Base-by-base conservation (phyloP, 192 early-diverging fungal species). In the Coemansia sp. region DNA sequence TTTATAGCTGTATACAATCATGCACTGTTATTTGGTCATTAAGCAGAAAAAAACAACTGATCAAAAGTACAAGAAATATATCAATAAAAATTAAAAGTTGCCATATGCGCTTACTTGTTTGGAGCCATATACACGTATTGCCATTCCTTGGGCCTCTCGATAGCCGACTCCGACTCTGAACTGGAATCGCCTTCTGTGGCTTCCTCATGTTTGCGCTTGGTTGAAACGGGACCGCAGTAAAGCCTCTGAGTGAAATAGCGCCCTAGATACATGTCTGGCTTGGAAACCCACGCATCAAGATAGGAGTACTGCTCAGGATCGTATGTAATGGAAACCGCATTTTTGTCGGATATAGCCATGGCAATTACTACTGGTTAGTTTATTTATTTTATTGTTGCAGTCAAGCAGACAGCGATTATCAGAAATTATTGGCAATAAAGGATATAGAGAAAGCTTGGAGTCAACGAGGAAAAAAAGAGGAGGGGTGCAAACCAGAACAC, bases 121-220 rank as follows among this genome's bases (percentile, higher is more conserved):
- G 70, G 70, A 11, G 70, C 52, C 62, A 78, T 62, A 23, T 50
- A 39, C 50, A 78, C 69, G 42, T 66, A 72, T 56, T 72, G 70
- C 75, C 70, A 69, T 32, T 72, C 75, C 25, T 30, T 61, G 10
- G 66, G 42, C 18, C 50, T 8, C 4, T 10, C 24, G 27, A 13
- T 27, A 27, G 25, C 4, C 4, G 50, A 13, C 1, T 50, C 48
- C 22, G 20, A 23, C 32, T 57, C 27, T 55, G 25, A 6, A 7
- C 18, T 9, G 0, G 34, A 20, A 13, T 23, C 52, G 9, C 39
- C 49, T n/a, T 22, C 20, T 11, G 27, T 13, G 1, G 61, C 67
- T 29, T 69, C 65, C 0, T 51, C 66, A 55, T 55, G 67, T 60
- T 78, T 78, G 11, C 75, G 30, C 61, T 78, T 78, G 14, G 32